Evolutionary conservation across 192 early-diverging fungal species (phyloP), one percentile per base, ranked within the genome.

Genomic region (Entomortierella lignicola): DNA sequence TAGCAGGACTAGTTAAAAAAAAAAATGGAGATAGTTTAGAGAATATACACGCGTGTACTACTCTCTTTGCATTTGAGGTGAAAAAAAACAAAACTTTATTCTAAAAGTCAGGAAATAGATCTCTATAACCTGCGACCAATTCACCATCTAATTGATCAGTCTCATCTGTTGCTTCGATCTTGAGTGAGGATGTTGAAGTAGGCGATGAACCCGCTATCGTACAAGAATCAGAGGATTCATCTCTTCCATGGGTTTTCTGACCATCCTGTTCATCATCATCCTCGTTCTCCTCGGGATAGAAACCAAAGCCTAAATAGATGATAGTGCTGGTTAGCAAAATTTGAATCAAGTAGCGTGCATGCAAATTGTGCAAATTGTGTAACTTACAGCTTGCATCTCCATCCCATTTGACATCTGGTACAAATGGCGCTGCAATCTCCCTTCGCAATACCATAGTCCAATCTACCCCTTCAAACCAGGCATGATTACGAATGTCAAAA

Each of bases 391-490:
- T 87, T 17, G 86, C 81, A 67, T 85, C 86, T 4, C 85, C 84
- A 66, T 85, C 84, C 64, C 85, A 83, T n/a, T 82, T 80, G 43
- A 85, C 84, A 30, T 70, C 68, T 25, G 89, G 89, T 13, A 90
- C 81, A 73, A 87, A 86, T 1, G 89, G 89, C 20, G 89, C 84
- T 20, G 83, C 69, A 37, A 89, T 85, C 57, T 86, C 80, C 31
- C 86, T 63, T 54, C 84, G 54, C 26, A 82, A 66, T 10, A 91
- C 68, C 34, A 87, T 80, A n/a, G 84, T 80, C 88, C 91, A 94
- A 60, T 86, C 77, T 20, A 93, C 75, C 8, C 85, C 85, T 32
- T 77, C 84, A 69, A 93, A 93, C 90, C 90, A 94, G 6, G 82
- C 72, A 60, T 91, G 90, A 50, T 81, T 72, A 52, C 88, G 84